These are phyloP conservation scores for Saturnispora mendoncae DNA, from an alignment of 805 yeast genomes.

Conservation along the genomic window DNA sequence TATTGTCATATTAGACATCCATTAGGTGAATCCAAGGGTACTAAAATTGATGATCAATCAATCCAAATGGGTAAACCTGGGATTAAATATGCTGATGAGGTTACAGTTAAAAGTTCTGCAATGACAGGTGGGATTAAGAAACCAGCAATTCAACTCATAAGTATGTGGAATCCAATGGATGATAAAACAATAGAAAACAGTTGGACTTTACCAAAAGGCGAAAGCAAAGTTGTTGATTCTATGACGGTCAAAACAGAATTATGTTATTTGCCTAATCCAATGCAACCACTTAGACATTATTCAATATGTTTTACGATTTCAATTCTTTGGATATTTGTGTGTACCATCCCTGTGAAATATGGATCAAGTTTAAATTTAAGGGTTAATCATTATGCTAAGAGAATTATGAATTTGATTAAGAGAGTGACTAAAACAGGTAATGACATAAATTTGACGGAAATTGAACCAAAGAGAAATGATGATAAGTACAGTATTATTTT, in stretches of 20 bases:
- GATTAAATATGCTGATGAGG: slow-evolving; percentile 46
- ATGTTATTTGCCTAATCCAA: slow-evolving; percentile 26
- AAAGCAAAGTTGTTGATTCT: slow-evolving; percentile 19
- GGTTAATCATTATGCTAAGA: neutral
- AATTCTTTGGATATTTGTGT: slow-evolving; percentile 17
- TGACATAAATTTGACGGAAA: slow-evolving; percentile 5
- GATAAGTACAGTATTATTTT: neutral
- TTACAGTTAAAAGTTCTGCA: slow-evolving; percentile 80
- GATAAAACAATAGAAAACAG: neutral
- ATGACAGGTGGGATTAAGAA: slow-evolving; percentile 84
- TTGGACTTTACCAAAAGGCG: slow-evolving; percentile 10
- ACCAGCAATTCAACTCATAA: slow-evolving; percentile 82
- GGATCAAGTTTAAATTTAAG: slow-evolving; percentile 10
- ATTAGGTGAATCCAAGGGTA: slow-evolving; percentile 14
- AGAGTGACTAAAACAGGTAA: slow-evolving; percentile 1
- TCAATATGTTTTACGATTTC: slow-evolving; percentile 10
- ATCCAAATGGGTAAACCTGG: slow-evolving; percentile 15
- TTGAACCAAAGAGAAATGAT: slow-evolving; percentile 9
- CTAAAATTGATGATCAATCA: slow-evolving; percentile 8
- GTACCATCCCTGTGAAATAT: slow-evolving; percentile 12
- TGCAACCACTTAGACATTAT: slow-evolving; percentile 19
- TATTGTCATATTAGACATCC: slow-evolving; percentile 71
- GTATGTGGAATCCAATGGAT: slow-evolving; percentile 37
- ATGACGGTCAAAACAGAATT: slow-evolving; percentile 23
- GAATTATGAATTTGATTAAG: neutral